phyloP scores from a whole-genome alignment of 1,284 basidiomycete genomes.

The Albatrellus sp. region DNA sequence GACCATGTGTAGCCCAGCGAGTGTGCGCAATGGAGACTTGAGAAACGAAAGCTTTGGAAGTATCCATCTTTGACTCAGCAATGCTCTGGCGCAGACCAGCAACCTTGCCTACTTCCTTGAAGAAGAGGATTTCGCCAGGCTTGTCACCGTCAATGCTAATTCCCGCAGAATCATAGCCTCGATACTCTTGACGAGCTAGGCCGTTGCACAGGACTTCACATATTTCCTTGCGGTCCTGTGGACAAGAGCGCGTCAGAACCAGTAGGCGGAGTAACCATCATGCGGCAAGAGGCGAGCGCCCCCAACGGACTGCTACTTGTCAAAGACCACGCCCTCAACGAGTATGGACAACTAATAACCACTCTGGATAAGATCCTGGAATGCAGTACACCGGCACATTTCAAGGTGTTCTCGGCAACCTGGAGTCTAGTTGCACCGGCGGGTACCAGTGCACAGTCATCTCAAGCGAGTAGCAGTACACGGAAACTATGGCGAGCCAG shows the following conservation, averaged over 20 bases:
- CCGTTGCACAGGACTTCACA: conserved; percentile 90
- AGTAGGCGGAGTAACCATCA: no score
- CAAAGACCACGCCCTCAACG: no score
- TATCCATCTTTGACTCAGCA: conserved; percentile 65
- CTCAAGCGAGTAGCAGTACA: background rate
- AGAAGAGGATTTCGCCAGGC: conserved; percentile 67
- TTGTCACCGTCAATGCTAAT: conserved; percentile 93
- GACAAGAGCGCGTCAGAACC: background rate
- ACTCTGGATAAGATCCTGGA: no score
- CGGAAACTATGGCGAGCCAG: no score
- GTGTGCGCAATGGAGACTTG: conserved; percentile 99
- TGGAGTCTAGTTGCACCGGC: no score
- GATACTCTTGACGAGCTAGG: conserved; percentile 92
- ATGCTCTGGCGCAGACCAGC: conserved; percentile 90
- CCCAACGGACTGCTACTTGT: no score
- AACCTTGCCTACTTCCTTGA: conserved; percentile 99
- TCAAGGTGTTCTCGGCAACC: no score
- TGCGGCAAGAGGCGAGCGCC: no score
- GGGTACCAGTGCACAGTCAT: no score
- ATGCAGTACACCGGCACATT: no score
- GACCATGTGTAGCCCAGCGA: conserved; percentile 99
- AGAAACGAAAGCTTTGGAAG: conserved; percentile 71
- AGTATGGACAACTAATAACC: no score
- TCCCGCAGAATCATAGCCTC: conserved; percentile 97
- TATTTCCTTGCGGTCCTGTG: conserved; percentile 84